These are phyloP conservation scores for Lachnellula willkommii DNA, from an alignment of 2,329 filamentous ascomycete species.

Conservation along the genomic window DNA sequence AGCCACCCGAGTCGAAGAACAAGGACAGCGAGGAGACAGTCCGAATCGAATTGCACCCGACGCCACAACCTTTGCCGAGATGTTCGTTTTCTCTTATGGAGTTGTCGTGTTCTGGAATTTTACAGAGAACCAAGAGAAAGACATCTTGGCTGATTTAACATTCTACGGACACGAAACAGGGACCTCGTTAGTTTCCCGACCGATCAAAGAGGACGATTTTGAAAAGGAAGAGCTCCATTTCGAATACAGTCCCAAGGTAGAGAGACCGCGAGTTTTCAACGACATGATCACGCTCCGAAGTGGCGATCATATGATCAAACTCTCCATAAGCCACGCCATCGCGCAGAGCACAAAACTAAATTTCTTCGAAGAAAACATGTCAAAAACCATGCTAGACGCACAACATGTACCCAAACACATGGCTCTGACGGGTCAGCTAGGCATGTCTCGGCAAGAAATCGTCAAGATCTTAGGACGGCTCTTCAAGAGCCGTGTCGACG, in stretches of 20 bases:
- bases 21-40: slow-evolving; percentile 42
- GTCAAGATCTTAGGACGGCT: slow-evolving; percentile 84
- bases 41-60: slow-evolving; percentile 61
- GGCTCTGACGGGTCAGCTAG: slow-evolving; percentile 81
- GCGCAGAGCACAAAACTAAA: slow-evolving; percentile 95
- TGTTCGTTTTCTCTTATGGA: slow-evolving; percentile 96
- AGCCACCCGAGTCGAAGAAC: slow-evolving; percentile 30
- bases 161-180: slow-evolving; percentile 69
- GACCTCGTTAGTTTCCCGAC: slow-evolving; percentile 67
- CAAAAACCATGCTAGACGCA: slow-evolving; percentile 84
- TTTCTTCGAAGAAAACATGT: slow-evolving; percentile 95
- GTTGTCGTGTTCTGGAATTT: slow-evolving; percentile 99
- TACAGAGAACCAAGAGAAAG: slow-evolving; percentile 90
- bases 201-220: slow-evolving; percentile 82
- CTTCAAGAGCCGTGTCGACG: slow-evolving; percentile 92
- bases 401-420: slow-evolving; percentile 87
- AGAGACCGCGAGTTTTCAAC: slow-evolving; percentile 89
- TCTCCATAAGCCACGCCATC: slow-evolving; percentile 95
- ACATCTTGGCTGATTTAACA: slow-evolving; percentile 88
- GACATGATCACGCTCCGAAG: slow-evolving; percentile 98
- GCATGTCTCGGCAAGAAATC: slow-evolving; percentile 88
- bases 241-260: slow-evolving; percentile 83
- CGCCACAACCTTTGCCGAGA: slow-evolving; percentile 78
- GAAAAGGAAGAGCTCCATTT: slow-evolving; percentile 99
- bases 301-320: slow-evolving; percentile 97